A percentile compares a stretch with the other conserved stretches of the same genome.
phyloP scores from a whole-genome alignment of 148 eudicot genomes.

The Vaccinium vitisidaea region DNA sequence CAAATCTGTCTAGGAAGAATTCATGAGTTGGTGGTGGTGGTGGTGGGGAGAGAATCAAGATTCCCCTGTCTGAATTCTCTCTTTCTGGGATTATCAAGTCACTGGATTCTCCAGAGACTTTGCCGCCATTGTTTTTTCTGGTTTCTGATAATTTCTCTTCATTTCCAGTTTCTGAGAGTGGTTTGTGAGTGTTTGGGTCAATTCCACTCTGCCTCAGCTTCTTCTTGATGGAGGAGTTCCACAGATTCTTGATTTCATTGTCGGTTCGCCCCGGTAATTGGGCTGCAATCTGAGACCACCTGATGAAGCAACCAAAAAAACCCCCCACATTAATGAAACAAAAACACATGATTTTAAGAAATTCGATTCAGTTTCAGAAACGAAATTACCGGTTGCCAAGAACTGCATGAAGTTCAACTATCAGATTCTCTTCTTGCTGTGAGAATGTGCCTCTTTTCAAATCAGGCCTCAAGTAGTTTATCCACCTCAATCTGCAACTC shows the following conservation, averaged over 20 bases:
- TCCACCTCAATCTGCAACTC: slow-evolving; percentile 91
- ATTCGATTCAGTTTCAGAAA: neutral
- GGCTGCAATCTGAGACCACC: slow-evolving; percentile 97
- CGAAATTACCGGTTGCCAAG: slow-evolving; percentile 59
- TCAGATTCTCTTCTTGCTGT: slow-evolving; percentile 61
- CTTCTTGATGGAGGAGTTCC: slow-evolving; percentile 92
- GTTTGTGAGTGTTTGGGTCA: slow-evolving; percentile 89
- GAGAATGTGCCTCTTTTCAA: slow-evolving; percentile 77
- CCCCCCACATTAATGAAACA: neutral
- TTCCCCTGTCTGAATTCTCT: slow-evolving; percentile 14
- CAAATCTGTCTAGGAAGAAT: slow-evolving; percentile 33
- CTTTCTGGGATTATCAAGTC: slow-evolving; percentile 6
- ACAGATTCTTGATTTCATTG: slow-evolving; percentile 84
- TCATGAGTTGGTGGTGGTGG: slow-evolving; percentile 30
- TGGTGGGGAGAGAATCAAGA: slow-evolving; percentile 9
- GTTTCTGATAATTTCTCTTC: slow-evolving; percentile 40
- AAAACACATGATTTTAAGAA: neutral
- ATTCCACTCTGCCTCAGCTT: slow-evolving; percentile 86
- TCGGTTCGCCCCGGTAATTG: slow-evolving; percentile 91
- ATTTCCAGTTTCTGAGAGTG: slow-evolving; percentile 43
- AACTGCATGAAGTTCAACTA: slow-evolving; percentile 69
- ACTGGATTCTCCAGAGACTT: slow-evolving; percentile 18
- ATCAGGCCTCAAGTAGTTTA: slow-evolving; percentile 76
- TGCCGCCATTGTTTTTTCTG: slow-evolving; percentile 30
- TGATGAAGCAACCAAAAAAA: slow-evolving; percentile 16